phyloP scores from a whole-genome alignment of 768 basidiomycete species.

The Phlebiopsis gigantea region DNA sequence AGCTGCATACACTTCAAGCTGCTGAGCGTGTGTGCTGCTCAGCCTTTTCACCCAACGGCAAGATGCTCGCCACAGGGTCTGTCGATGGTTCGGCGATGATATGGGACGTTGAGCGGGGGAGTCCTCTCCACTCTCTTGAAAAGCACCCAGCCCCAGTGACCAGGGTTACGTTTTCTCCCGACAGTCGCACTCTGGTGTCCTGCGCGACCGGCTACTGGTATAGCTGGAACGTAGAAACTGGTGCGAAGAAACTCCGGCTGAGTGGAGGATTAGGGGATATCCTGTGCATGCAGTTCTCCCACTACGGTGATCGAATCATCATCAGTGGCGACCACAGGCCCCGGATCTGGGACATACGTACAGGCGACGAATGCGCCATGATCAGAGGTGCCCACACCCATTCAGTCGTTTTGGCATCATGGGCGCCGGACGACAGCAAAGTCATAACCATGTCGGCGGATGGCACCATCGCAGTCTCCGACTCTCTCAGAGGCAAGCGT shows the following conservation, averaged over 20 bases:
- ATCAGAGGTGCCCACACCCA: slow-evolving; percentile 14
- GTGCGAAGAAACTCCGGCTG: background rate
- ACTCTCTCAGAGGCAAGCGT: slow-evolving; percentile 15
- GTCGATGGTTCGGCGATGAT: slow-evolving; percentile 18
- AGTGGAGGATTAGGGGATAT: slow-evolving; percentile 17
- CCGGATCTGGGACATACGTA: slow-evolving; percentile 20
- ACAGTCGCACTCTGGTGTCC: slow-evolving; percentile 13
- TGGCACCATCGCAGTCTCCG: slow-evolving; percentile 9
- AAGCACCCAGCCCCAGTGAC: slow-evolving; percentile 4
- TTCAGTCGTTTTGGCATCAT: slow-evolving; percentile 30
- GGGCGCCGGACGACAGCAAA: slow-evolving; percentile 39
- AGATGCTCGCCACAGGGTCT: slow-evolving; percentile 18
- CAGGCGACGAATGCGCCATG: slow-evolving; percentile 8
- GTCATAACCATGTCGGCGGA: slow-evolving; percentile 39
- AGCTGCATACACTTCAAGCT: slow-evolving; percentile 15
- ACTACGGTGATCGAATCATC: slow-evolving; percentile 15
- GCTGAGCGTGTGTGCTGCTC: slow-evolving; percentile 8
- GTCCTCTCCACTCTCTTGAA: background rate
- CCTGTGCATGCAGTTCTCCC: slow-evolving; percentile 15
- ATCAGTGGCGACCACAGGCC: slow-evolving; percentile 20
- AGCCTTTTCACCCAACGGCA: slow-evolving; percentile 20
- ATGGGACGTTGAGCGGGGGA: slow-evolving; percentile 15
- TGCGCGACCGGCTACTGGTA: slow-evolving; percentile 3
- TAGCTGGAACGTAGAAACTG: slow-evolving; percentile 16
- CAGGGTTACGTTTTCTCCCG: slow-evolving; percentile 16